Percentiles rank a stretch among this genome's conserved stretches.
phyloP scores from a whole-genome alignment of 345 rosid species.

The Euphorbia tirucalli region DNA sequence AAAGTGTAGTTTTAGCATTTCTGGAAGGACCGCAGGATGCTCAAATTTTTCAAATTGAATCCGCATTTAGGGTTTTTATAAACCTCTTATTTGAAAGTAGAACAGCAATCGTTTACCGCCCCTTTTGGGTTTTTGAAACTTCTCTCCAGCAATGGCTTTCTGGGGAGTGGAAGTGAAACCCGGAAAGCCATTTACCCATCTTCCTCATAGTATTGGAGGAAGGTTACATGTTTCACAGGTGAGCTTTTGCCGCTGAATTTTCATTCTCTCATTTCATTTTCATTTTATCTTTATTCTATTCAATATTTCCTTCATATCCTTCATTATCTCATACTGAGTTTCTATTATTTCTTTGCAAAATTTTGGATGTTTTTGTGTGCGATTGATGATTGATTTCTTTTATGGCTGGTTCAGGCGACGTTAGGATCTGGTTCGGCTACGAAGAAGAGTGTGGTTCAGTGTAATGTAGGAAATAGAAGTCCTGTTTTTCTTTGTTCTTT shows the following conservation, averaged over 20 bases:
- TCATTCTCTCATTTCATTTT: background rate
- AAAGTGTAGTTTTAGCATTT: too few species aligned
- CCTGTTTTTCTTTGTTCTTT: conserved; percentile 60
- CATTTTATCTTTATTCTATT: background rate
- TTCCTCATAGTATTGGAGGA: conserved; percentile 21
- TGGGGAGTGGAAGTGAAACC: conserved; percentile 72
- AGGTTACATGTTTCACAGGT: conserved; percentile 79
- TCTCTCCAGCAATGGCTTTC: conserved; percentile 13
- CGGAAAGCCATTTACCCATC: conserved; percentile 51
- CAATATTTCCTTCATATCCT: background rate
- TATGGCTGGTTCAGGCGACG: conserved; percentile 47
- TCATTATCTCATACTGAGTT: background rate
- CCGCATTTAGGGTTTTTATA: background rate
- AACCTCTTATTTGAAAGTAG: background rate
- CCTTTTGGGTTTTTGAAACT: background rate
- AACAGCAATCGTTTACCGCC: background rate
- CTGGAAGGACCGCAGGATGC: too few species aligned
- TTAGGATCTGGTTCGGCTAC: conserved; percentile 46
- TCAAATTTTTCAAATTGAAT: background rate
- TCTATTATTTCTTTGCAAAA: too few species aligned
- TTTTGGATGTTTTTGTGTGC: background rate
- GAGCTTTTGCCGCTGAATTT: background rate
- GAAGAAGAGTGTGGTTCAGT: conserved; percentile 52
- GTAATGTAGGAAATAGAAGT: conserved; percentile 62
- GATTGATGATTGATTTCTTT: background rate